Evolutionary conservation across 2,329 filamentous ascomycete genomes (phyloP).

Genomic region (Claviceps humidiphila): DNA sequence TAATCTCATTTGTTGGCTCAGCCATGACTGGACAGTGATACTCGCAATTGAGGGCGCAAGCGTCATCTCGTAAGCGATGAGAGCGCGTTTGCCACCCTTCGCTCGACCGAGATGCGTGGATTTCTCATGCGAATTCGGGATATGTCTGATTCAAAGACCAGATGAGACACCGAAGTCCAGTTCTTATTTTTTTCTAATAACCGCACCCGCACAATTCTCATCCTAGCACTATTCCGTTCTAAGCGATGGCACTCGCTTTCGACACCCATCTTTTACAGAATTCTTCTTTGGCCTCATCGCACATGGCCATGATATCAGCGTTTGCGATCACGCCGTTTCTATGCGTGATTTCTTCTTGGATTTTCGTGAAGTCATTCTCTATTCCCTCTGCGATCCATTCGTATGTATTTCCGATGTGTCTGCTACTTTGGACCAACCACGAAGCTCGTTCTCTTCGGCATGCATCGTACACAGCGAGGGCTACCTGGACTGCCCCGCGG

Average conservation of each 20-base stretch:
- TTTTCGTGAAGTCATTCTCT: constrained; percentile 4
- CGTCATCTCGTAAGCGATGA: background rate
- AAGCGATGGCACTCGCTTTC: background rate
- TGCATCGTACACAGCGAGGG: background rate
- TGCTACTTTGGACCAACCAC: constrained; percentile 5
- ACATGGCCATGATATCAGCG: constrained; percentile 2
- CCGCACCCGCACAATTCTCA: background rate
- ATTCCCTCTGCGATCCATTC: constrained; percentile 7
- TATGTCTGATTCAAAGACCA: background rate
- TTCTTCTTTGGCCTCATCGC: background rate
- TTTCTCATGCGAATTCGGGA: background rate
- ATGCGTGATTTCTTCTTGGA: constrained; percentile 5
- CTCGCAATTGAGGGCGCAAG: background rate
- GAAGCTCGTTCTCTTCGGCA: background rate
- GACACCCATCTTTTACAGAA: background rate
- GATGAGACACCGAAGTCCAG: background rate
- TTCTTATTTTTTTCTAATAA: background rate
- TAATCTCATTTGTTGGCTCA: background rate
- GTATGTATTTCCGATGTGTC: constrained; percentile 6
- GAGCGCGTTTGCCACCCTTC: background rate
- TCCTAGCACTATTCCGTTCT: background rate
- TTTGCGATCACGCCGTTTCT: constrained; percentile 4
- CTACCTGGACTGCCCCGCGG: background rate
- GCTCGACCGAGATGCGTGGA: background rate
- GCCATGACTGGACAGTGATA: background rate